Base-by-base conservation (phyloP, 2,329 filamentous ascomycete genomes). In the Ilyonectria mors-panacis region DNA sequence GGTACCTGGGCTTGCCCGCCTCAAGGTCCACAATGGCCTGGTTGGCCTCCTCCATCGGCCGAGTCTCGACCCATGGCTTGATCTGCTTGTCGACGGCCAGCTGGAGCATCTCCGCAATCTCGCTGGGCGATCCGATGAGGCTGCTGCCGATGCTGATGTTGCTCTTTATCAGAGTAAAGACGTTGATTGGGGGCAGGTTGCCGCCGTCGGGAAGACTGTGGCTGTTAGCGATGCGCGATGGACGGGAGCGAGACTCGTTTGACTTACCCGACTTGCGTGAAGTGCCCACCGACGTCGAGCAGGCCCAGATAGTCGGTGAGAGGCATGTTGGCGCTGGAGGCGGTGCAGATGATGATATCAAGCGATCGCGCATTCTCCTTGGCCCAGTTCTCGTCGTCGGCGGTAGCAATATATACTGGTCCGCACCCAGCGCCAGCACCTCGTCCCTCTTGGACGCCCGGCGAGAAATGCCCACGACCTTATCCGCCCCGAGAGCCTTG, bases 401-500 rank as follows among this genome's bases (percentile, higher is more conserved):
- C 78, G 2, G 79, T 81, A 44, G 79, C 79, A 45, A 81, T 79
- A 70, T 79, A 70, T 80, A 80, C 81, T 70, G 83, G 79, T 87
- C 86, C 4, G 88, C 88, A 9, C 89, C 89, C 78, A 91, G 84
- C 59, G 85, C 83, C 42, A 83, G 76, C 0, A 87, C 87, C 74
- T 91, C 88, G 0, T 82, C 82, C 58, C 80, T 82, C 82, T 91
- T 91, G 66, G 78, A 78, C 6, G 78, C 79, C 12, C 80, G 83
- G 28, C 88, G 84, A 6, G 86, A 89, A 71, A 91, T 89, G 12
- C 85, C 88, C 9, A 89, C 85, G 28, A 91, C 85, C 51, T 85
- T 84, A 56, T 91, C 87, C 21, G 87, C 88, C 5, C 87, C 88
- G 10, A 93, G 79, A 1, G 91, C 91, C 77, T 88, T 90, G 1